A percentile compares a stretch with the other conserved stretches of the same genome.
Evolutionary conservation across 2,329 filamentous ascomycete genomes (phyloP).

Genomic region (Daldinia sp.): DNA sequence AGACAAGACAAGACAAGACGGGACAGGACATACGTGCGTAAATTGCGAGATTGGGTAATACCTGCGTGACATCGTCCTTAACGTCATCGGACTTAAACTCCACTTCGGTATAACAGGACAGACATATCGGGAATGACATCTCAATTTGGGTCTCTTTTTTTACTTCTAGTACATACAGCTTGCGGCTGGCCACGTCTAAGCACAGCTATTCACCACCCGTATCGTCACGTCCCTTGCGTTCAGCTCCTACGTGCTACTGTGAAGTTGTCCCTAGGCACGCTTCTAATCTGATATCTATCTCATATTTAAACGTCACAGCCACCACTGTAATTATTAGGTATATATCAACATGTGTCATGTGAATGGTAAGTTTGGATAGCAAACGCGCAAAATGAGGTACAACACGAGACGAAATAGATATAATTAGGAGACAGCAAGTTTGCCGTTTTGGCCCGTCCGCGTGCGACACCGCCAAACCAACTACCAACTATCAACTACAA

Average conservation of each 20-base stretch:
- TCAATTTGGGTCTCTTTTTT: neutral
- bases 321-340: too few species aligned
- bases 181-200: neutral
- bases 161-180: neutral
- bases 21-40: neutral
- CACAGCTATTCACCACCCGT: too few species aligned
- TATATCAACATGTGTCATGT: too few species aligned
- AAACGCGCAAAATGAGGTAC: neutral
- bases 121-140: neutral
- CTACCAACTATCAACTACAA: too few species aligned
- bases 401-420: neutral
- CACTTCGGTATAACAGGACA: neutral
- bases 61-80: constrained; percentile 13
- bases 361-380: too few species aligned
- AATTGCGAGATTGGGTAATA: constrained; percentile 15
- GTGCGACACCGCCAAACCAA: neutral
- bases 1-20: too few species aligned
- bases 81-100: constrained; percentile 4
- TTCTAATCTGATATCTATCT: too few species aligned
- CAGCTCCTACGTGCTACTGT: neutral
- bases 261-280: too few species aligned
- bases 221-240: neutral
- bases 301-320: too few species aligned
- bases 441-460: neutral
- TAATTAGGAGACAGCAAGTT: neutral